Base-by-base conservation (phyloP, 129 eudicot genomes). In the Tagetes patula region DNA sequence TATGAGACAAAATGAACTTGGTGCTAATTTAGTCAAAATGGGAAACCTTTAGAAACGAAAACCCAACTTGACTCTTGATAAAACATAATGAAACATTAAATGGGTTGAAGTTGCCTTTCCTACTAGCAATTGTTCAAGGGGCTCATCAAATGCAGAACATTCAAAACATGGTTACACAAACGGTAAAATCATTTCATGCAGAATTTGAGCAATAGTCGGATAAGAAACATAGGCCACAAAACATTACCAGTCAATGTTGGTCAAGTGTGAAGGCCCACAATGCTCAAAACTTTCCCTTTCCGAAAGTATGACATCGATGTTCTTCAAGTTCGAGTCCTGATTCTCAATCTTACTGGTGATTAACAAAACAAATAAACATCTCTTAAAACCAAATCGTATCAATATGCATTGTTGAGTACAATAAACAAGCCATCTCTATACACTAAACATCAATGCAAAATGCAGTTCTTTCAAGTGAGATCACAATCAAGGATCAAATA, bases 201-300 rank as follows among this genome's bases (percentile, higher is more conserved):
- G 6, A 62, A 64, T 37, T 12, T 39, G 34, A 74, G 33, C 66
- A 55, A 52, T 2, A 1, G 37, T 7, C 47, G 10, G 8, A 32
- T 37, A 72, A 65, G 11, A 45, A 73, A 47, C 14, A n/a, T 41
- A 70, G 20, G 36, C 45, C 41, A 53, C 3, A 48, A 70, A 48
- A 20, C 47, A 46, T 69, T 83, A 95, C 99, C 97, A 95, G 82
- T 95, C 90, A 20, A 88, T 71, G 70, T 67, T 58, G 6, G 96
- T 83, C 60, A 95, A 76, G 80, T 95, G 90, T 71, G 63, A 56
- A 3, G 99, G 99, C 39, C 99, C 99, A 7, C 84, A 76, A 79
- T 80, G 84, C 56, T 85, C 54, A 55, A 95, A 95, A 65, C 63
- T 31, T 69, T 90, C 96, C 79, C 87, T 90, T 45, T 85, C 95